Conservation (phyloP, 768 basidiomycete genomes). For the Chalciporus piperatus region DNA sequence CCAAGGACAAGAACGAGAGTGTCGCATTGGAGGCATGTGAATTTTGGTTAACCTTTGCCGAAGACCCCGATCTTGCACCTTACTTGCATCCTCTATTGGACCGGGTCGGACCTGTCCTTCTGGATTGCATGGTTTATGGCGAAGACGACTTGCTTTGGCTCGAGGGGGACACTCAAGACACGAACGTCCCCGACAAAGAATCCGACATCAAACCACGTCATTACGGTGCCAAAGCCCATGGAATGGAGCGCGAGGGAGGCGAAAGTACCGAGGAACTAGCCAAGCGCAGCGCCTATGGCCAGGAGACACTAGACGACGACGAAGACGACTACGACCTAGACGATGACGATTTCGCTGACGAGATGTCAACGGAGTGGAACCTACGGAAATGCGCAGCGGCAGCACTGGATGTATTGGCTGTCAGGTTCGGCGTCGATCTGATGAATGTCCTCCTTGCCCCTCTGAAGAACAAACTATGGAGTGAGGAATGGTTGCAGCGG, state of each 20-base stretch:
- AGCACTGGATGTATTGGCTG: conserved; percentile 93
- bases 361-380: conserved; percentile 98
- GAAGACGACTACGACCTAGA: conserved; percentile 87
- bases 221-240: conserved; percentile 83
- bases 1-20: conserved; percentile 94
- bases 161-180: conserved; percentile 88
- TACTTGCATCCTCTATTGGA: conserved; percentile 83
- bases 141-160: conserved; percentile 96
- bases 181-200: conserved; percentile 88
- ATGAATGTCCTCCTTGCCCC: conserved; percentile 85
- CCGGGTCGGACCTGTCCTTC: conserved; percentile 92
- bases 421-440: conserved; percentile 87
- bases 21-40: conserved; percentile 98
- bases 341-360: conserved; percentile 87
- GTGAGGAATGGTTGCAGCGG: conserved; percentile 86
- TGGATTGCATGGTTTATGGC: conserved; percentile 96
- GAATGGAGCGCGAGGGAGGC: conserved; percentile 65
- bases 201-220: conserved; percentile 96
- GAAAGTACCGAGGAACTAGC: conserved; percentile 35
- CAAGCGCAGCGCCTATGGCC: conserved; percentile 67
- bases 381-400: conserved; percentile 97
- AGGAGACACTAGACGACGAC: conserved; percentile 79
- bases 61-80: conserved; percentile 83
- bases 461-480: conserved; percentile 93
- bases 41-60: conserved; percentile 99